Evolutionary conservation across 2,329 filamentous ascomycete species (phyloP).

Genomic region (Xylaria sp.): DNA sequence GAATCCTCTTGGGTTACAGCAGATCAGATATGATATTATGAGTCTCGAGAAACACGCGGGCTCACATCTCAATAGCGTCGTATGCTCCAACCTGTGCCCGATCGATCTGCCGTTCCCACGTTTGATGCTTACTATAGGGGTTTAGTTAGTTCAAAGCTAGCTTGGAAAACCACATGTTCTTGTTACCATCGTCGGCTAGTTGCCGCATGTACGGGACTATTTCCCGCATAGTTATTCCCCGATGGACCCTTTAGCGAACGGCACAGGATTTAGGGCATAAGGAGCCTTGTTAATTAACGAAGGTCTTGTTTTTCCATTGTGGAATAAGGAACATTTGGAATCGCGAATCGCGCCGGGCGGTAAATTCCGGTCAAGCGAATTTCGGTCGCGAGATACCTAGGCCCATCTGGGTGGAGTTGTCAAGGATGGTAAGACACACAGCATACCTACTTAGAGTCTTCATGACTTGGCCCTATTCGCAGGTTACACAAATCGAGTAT

Average conservation of each 20-base stretch:
- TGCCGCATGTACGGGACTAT: neutral
- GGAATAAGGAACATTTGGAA: slow-evolving; percentile 20
- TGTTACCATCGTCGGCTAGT: neutral
- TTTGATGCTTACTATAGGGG: slow-evolving; percentile 18
- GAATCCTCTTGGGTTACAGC: neutral
- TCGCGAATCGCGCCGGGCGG: neutral
- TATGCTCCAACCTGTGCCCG: neutral
- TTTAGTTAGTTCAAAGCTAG: slow-evolving; percentile 7
- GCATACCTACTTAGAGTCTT: neutral
- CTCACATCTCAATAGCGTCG: neutral
- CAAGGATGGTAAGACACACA: slow-evolving; percentile 6
- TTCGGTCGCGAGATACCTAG: neutral
- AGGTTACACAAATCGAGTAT: slow-evolving; percentile 4
- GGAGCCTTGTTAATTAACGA: neutral
- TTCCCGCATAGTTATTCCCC: neutral
- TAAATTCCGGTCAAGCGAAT: neutral
- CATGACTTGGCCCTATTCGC: neutral
- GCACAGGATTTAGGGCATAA: neutral
- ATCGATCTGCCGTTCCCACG: neutral
- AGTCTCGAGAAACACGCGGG: neutral
- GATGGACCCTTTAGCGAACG: slow-evolving; percentile 8
- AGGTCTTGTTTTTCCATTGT: neutral
- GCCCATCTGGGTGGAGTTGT: neutral
- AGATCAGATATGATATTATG: neutral
- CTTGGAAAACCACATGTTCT: neutral